A percentile compares a stretch with the other conserved stretches of the same genome.
phyloP scores from a whole-genome alignment of 2,329 filamentous ascomycete genomes.

The Phialophora chinensis region DNA sequence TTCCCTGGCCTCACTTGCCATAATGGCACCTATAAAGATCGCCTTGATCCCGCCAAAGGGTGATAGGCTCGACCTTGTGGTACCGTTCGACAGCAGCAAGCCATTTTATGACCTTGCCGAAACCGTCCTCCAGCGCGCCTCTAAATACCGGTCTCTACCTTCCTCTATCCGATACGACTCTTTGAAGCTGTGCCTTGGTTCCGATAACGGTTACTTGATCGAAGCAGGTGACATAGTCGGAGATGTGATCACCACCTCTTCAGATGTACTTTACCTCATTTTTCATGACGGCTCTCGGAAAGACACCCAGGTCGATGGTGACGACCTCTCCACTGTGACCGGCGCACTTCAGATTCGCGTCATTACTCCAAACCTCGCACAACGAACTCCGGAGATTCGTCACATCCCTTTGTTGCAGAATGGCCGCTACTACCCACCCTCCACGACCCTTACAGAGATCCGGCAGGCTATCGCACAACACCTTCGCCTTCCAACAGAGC shows the following conservation, averaged over 20 bases:
- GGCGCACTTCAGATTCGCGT: conserved; percentile 17
- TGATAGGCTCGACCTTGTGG: conserved; percentile 20
- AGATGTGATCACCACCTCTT: conserved; percentile 15
- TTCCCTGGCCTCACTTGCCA: background rate
- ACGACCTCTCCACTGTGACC: background rate
- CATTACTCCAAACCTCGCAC: conserved; percentile 16
- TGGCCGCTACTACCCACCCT: conserved; percentile 16
- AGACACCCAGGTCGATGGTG: background rate
- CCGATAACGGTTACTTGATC: conserved; percentile 21
- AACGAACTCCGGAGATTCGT: conserved; percentile 8
- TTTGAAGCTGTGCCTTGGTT: conserved; percentile 19
- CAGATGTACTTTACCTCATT: conserved; percentile 21
- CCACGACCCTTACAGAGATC: conserved; percentile 20
- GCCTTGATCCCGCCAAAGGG: conserved; percentile 25
- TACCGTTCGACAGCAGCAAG: conserved; percentile 18
- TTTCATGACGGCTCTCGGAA: conserved; percentile 3
- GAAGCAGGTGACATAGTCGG: conserved; percentile 17
- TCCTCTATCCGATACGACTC: conserved; percentile 16
- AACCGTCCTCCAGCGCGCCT: conserved; percentile 13
- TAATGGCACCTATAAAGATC: conserved; percentile 22
- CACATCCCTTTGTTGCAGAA: conserved; percentile 12
- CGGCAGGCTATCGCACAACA: conserved; percentile 17
- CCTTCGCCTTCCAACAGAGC: conserved; percentile 3
- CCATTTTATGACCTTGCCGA: conserved; percentile 13
- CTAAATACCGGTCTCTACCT: conserved; percentile 20